Base-by-base conservation (phyloP, 768 basidiomycete genomes). In the Collybia mongolica region DNA sequence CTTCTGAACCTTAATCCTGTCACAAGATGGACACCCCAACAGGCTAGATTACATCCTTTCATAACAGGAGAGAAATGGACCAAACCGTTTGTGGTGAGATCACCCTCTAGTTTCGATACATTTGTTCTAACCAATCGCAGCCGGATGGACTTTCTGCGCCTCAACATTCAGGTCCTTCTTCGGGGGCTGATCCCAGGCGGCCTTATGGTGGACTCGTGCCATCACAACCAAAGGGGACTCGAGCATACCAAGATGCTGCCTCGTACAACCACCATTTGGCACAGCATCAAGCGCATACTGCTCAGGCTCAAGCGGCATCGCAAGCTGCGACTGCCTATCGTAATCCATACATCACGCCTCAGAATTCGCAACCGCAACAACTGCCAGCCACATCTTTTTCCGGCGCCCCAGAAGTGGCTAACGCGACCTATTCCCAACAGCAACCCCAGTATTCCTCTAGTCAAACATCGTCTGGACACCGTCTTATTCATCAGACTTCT, bases 61-160 rank as follows among this genome's bases (percentile, higher is more conserved):
- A 97, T 99, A 59, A 97, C 94, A 5, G 96, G 96, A 45, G 97
- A 98, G 70, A 95, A 94, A 64, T 97, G 88, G 63, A 86, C 83
- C 5, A 91, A 90, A 62, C 87, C 91, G 5, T 93, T 88, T 69
- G 79, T 83, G 64, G 91, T 90, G 70, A 64, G 86, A 72, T 41
- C 15, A 8, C 38, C 32, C 37, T 20, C n/a, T n/a, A 17, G 53
- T 46, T 39, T 46, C 54, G 51, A 46, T 60, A 17, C 23, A 20
- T 19, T 42, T 39, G 47, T 32, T 36, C 6, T 44, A 40, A 40
- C 46, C 37, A 46, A 51, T 43, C 19, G 46, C 39, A 85, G 84
- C 83, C 84, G 37, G 82, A 82, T 56, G 78, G 80, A 36, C 62
- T 77, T 23, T 58, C 65, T 40, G 36, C 56, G 17, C 54, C 67